Evolutionary conservation across 1,284 basidiomycete species (phyloP), one percentile per base, ranked within the genome.

Genomic region (Albatrellus sp.): DNA sequence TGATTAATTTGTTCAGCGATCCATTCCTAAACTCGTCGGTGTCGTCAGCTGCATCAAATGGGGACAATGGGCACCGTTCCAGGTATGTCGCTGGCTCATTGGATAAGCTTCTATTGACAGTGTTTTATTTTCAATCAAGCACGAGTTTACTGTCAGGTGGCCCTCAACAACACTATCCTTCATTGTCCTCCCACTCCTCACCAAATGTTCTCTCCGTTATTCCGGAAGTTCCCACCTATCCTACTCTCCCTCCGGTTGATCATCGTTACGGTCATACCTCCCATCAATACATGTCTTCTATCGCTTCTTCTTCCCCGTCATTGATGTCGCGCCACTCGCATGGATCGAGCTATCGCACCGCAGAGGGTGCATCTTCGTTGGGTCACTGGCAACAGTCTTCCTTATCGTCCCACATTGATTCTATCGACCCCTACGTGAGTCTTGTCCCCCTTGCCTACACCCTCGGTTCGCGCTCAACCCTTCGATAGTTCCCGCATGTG

Each of bases 221-320:
- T 55, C 72, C 77, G 55, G 77, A 80, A 58, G 60, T 66, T 46
- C 55, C 70, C 44, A 50, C 56, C 37, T 62, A 62, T 52, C 55
- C 57, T 48, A 52, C 46, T 42, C 54, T 51, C 13, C 50, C 50
- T 5, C 42, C 50, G n/a, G 49, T 50, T 16, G 48, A 51, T 16
- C 48, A 50, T 28, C 48, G 51, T 19, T 50, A 44, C 44, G 39
- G 40, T 19, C 20, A 37, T 20, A 43, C 40, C 9, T 38, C 50
- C 5, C 45, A 47, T 40, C 49, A 44, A 30, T 45, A 48, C 42
- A 32, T 45, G 28, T 36, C 39, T 29, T n/a, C 39, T 3, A 24
- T 4, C 7, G 24, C 17, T 9, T 8, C 38, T 19, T 19, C n/a
- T 11, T 19, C 14, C 16, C 6, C 14, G 19, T 40, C 19, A 14